Evolutionary conservation across 2,329 filamentous ascomycete genomes (phyloP).

Genomic region (Colletotrichum echinochloae): DNA sequence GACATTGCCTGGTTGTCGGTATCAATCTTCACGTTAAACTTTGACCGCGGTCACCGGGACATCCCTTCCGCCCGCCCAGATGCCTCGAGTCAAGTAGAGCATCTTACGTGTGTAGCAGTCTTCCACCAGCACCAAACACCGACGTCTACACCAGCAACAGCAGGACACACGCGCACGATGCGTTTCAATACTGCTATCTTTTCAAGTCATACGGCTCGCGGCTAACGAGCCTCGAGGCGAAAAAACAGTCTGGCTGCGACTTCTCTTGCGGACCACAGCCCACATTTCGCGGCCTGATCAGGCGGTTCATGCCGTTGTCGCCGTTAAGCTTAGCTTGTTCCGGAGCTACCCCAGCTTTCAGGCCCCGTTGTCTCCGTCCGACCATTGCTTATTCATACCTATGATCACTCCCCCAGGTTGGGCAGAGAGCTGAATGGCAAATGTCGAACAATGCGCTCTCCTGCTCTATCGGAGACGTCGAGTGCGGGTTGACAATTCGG

Average conservation of each 20-base stretch:
- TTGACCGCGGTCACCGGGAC: background rate
- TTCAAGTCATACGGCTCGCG: background rate
- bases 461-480: background rate
- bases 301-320: slow-evolving; percentile 17
- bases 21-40: background rate
- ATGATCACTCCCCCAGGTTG: background rate
- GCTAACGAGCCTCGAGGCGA: background rate
- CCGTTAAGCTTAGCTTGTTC: slow-evolving; percentile 22
- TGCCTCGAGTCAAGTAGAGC: slow-evolving; percentile 11
- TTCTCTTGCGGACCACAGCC: background rate
- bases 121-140: background rate
- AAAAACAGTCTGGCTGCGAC: background rate
- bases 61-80: background rate
- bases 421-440: too few relatives aligned
- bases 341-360: background rate
- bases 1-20: background rate
- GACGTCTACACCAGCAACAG: background rate
- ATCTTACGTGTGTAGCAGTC: background rate
- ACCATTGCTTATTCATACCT: background rate
- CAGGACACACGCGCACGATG: background rate
- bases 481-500: background rate
- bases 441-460: background rate
- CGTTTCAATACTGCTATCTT: background rate
- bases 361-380: background rate
- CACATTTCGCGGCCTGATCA: background rate